A percentile compares a stretch with the other conserved stretches of the same genome.
phyloP scores from a whole-genome alignment of 495 filamentous ascomycete genomes.

The Talaromyces liani region DNA sequence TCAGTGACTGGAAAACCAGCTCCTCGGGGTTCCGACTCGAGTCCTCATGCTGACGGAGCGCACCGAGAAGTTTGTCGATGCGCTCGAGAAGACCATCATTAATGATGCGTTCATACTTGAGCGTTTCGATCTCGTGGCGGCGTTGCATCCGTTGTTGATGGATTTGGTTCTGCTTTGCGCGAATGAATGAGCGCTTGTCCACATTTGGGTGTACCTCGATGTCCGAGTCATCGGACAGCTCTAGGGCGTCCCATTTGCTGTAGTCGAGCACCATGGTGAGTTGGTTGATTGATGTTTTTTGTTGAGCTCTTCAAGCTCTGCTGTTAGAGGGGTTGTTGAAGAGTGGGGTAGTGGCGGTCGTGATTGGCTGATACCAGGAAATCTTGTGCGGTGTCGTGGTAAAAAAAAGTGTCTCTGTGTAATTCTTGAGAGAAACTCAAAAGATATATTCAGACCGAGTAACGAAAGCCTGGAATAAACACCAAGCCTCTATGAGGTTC shows the following conservation, averaged over 20 bases:
- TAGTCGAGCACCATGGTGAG: constrained; percentile 80
- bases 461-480: not conserved
- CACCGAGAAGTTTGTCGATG: constrained; percentile 66
- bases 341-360: not conserved
- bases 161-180: constrained; percentile 95
- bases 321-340: not conserved
- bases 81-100: constrained; percentile 84
- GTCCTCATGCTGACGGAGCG: constrained; percentile 60
- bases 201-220: constrained; percentile 99
- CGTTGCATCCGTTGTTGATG: constrained; percentile 80
- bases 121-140: constrained; percentile 77
- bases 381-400: not conserved
- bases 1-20: constrained; percentile 77
- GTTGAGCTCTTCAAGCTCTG: not conserved
- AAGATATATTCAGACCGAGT: not conserved
- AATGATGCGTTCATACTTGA: constrained; percentile 87
- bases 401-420: not conserved
- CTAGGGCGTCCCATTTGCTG: constrained; percentile 93
- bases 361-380: not conserved
- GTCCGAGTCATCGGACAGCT: constrained; percentile 96
- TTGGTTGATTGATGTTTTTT: not conserved
- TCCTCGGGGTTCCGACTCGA: constrained; percentile 70
- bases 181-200: constrained; percentile 97
- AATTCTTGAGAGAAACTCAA: too few species aligned
- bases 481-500: constrained; percentile 26